These are phyloP conservation scores for Isabelozyma rhagii DNA, from an alignment of 805 yeast genomes.

Conservation along the genomic window DNA sequence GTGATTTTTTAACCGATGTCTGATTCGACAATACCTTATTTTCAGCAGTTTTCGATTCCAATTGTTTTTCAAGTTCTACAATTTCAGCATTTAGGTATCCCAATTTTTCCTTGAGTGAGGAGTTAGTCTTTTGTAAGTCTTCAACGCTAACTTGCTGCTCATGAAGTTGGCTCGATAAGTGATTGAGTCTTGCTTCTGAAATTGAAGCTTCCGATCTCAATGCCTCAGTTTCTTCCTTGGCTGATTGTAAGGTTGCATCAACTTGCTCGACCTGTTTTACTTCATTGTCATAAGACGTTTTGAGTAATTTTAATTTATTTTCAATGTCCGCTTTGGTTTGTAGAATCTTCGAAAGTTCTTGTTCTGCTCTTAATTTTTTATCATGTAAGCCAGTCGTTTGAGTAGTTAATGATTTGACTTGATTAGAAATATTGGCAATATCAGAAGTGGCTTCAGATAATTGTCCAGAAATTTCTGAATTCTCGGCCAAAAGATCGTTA, in stretches of 20 bases:
- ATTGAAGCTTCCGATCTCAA: conserved; percentile 70
- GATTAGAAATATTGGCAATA: conserved; percentile 82
- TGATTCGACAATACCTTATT: conserved; percentile 61
- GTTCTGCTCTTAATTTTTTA: conserved; percentile 71
- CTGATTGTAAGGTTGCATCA: conserved; percentile 56
- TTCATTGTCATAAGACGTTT: conserved; percentile 74
- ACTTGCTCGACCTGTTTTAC: conserved; percentile 71
- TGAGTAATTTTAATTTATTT: conserved; percentile 61
- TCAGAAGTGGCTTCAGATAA: conserved; percentile 79
- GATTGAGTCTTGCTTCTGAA: conserved; percentile 75
- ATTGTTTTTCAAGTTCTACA: conserved; percentile 52
- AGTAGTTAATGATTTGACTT: conserved; percentile 70
- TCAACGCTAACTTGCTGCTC: conserved; percentile 59
- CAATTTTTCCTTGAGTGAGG: conserved; percentile 63
- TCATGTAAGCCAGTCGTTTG: conserved; percentile 72
- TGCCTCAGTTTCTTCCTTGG: conserved; percentile 65
- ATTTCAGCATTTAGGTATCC: conserved; percentile 66
- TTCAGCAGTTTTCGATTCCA: conserved; percentile 51
- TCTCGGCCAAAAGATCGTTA: conserved; percentile 55
- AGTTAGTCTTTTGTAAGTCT: conserved; percentile 65
- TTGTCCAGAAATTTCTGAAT: conserved; percentile 57
- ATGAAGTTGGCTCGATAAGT: conserved; percentile 62
- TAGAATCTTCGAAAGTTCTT: conserved; percentile 68
- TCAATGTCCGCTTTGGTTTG: conserved; percentile 70
- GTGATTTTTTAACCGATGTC: conserved; percentile 64